phyloP scores from a whole-genome alignment of 2,329 filamentous ascomycete species.

The Ophiocordyceps camponoti-leonardi region DNA sequence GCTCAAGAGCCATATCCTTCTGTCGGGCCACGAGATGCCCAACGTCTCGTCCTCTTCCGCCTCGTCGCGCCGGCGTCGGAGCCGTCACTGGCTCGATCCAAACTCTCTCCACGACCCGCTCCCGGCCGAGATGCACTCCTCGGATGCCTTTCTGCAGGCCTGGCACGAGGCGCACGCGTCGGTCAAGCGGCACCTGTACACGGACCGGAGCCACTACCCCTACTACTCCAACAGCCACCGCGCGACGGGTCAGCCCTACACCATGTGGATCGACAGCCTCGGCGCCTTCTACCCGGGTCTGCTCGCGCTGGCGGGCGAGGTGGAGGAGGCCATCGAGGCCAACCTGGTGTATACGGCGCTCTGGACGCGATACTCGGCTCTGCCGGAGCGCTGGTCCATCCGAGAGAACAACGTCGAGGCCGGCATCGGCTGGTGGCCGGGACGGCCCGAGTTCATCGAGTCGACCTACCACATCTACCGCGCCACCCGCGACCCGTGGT shows the following conservation, averaged over 20 bases:
- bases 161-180: slow-evolving; percentile 79
- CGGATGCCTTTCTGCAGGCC: slow-evolving; percentile 61
- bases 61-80: slow-evolving; percentile 18
- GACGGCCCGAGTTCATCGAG: slow-evolving; percentile 91
- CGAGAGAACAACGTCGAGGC: slow-evolving; percentile 69
- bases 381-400: slow-evolving; percentile 89
- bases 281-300: slow-evolving; percentile 91
- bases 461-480: slow-evolving; percentile 93
- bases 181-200: slow-evolving; percentile 84
- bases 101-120: slow-evolving; percentile 45
- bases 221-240: slow-evolving; percentile 89
- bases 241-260: slow-evolving; percentile 69
- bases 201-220: slow-evolving; percentile 57
- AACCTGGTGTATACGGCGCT: slow-evolving; percentile 83
- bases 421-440: slow-evolving; percentile 85
- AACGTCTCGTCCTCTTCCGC: slow-evolving; percentile 19
- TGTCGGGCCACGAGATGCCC: slow-evolving; percentile 55
- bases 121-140: slow-evolving; percentile 46
- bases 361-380: slow-evolving; percentile 85
- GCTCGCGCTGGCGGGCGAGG: slow-evolving; percentile 67
- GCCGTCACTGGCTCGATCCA: slow-evolving; percentile 37
- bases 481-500: slow-evolving; percentile 89
- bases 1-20: slow-evolving; percentile 78
- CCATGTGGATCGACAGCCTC: slow-evolving; percentile 91
- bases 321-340: slow-evolving; percentile 80